Evolutionary conservation across 2,329 filamentous ascomycete genomes (phyloP).

Genomic region (Trichoderma semiorbis): DNA sequence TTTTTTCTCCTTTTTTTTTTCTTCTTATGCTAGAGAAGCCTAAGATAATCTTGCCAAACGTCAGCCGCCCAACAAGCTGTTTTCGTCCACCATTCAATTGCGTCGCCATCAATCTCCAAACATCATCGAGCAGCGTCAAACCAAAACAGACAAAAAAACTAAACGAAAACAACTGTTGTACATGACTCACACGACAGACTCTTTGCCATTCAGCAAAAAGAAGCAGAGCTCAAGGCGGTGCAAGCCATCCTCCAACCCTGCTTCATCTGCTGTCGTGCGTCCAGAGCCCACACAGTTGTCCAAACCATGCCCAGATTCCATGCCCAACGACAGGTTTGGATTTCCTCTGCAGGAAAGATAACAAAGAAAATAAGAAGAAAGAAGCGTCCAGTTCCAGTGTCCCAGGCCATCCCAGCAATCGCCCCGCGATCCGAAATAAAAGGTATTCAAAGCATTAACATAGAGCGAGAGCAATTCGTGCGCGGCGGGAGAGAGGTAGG

Average conservation of each 20-base stretch:
- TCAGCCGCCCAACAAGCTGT: constrained; percentile 8
- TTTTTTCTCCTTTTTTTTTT: background rate
- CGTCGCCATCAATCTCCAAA: constrained; percentile 14
- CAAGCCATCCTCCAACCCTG: background rate
- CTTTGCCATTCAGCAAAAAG: background rate
- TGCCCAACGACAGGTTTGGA: constrained; percentile 5
- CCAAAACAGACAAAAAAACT: constrained; percentile 2
- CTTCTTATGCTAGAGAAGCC: background rate
- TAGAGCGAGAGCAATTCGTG: constrained; percentile 9
- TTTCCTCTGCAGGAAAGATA: constrained; percentile 7
- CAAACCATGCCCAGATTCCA: constrained; percentile 11
- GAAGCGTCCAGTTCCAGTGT: background rate
- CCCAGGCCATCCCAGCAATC: constrained; percentile 14
- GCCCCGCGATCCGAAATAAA: constrained; percentile 11
- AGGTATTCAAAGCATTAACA: constrained; percentile 16
- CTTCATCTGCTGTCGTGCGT: background rate
- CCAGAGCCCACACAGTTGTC: constrained; percentile 18
- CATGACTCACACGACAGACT: constrained; percentile 11
- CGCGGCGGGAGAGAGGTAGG: background rate
- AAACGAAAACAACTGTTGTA: constrained; percentile 19
- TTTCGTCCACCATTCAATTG: constrained; percentile 12
- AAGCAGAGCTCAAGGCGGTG: background rate
- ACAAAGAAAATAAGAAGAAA: background rate
- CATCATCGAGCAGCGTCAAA: constrained; percentile 3
- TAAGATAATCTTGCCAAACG: background rate